Evolutionary conservation across 2,329 filamentous ascomycete species (phyloP).

Genomic region (Atkinsonella hypoxylon): DNA sequence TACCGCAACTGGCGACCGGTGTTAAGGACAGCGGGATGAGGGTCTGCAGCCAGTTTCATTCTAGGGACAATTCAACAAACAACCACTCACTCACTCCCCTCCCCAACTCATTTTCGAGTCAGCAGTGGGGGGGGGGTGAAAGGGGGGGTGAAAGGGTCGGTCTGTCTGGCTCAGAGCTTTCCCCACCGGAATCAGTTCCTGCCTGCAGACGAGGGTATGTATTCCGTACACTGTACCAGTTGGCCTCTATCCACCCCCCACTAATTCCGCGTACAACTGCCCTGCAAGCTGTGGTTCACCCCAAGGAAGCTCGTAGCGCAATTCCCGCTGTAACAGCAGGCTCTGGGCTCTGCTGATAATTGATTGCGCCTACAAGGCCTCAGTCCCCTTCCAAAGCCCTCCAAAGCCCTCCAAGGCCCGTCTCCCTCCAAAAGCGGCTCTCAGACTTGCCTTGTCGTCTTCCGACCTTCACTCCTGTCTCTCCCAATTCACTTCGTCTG

Average conservation of each 20-base stretch:
- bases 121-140: no score
- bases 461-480: not conserved
- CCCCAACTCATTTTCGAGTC: slow-evolving; percentile 5
- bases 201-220: not conserved
- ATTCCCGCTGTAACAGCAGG: not conserved
- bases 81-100: not conserved
- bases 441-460: not conserved
- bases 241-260: no score
- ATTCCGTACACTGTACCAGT: no score
- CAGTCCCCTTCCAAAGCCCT: no score
- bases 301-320: not conserved
- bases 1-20: not conserved
- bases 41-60: not conserved
- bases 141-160: no score
- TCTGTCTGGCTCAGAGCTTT: not conserved
- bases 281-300: not conserved
- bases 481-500: not conserved
- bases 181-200: slow-evolving; percentile 2
- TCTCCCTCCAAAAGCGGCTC: slow-evolving; percentile 3
- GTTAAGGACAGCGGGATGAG: not conserved
- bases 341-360: no score
- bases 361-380: not conserved
- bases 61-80: slow-evolving; percentile 5
- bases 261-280: not conserved
- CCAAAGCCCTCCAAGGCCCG: not conserved